Evolutionary conservation across 345 rosid species (phyloP).

Genomic region (Abelmoschus esculentus): DNA sequence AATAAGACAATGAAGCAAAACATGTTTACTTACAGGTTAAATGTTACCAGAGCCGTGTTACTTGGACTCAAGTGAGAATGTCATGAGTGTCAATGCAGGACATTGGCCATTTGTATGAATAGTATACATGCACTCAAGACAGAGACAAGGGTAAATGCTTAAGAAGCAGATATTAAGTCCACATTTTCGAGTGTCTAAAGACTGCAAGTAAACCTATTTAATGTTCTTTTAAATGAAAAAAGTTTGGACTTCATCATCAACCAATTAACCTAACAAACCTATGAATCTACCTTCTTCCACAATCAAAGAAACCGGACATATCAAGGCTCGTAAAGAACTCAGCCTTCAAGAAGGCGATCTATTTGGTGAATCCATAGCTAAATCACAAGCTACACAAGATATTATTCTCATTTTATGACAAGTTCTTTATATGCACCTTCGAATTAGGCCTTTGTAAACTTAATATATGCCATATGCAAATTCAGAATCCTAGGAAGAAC

Average conservation of each 20-base stretch:
- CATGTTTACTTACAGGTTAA: neutral
- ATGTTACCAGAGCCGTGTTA: neutral
- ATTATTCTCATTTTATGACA: neutral
- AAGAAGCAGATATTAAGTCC: neutral
- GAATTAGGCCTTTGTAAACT: neutral
- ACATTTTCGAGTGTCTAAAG: neutral
- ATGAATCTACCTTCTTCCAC: neutral
- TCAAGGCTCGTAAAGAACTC: neutral
- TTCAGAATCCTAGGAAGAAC: neutral
- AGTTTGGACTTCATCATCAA: neutral
- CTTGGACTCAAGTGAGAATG: neutral
- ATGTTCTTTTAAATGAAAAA: neutral
- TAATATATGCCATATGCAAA: neutral
- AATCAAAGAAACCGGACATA: too few species aligned
- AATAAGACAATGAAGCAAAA: neutral
- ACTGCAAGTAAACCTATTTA: neutral
- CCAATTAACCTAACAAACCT: neutral
- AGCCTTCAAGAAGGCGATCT: neutral
- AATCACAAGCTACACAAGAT: neutral
- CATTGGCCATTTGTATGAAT: too few species aligned
- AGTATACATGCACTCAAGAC: neutral
- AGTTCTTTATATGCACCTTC: neutral
- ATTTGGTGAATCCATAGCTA: neutral
- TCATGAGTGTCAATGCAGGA: too few species aligned
- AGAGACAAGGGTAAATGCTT: neutral